Evolutionary conservation across 2,329 filamentous ascomycete genomes (phyloP), one percentile per base, ranked within the genome.

Genomic region (Colletotrichum chrysophilum): DNA sequence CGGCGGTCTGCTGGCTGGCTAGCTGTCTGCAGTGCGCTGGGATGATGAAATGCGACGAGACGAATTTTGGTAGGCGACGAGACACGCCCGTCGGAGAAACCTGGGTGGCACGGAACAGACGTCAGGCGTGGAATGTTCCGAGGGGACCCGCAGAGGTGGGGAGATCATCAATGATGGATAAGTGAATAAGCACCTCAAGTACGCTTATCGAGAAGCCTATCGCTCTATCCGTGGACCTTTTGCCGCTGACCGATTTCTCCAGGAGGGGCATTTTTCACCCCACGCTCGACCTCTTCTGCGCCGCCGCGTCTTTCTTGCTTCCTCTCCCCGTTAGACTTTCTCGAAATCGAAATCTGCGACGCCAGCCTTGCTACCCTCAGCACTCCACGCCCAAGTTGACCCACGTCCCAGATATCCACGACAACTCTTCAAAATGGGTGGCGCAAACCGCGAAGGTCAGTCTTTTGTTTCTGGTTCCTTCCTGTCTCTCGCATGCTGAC

Each of bases 381-480:
- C 28, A 68, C 61, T 65, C 58, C 36, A 60, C 43, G 36, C 38
- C 62, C 66, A 43, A 71, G 28, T 61, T 48, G 68, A 73, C 48
- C 16, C 32, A 38, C 32, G 21, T 58, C 43, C 58, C 64, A 75
- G 58, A 64, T 13, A 14, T n/a, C 32, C 36, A 66, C 76, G 52
- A 77, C 32, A 71, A 68, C 18, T 28, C 72, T 62, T 70, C 75
- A 81, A 65, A 66, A 87, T 86, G 85, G 85, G 85, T 77, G 84
- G 85, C 75, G 56, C 78, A 67, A 86, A 84, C 81, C 80, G 85
- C 81, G 83, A 85, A 83, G 84, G 83, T 83, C 75, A 74, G 82
- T 80, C 28, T 69, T 52, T 26, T 38, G 9, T 14, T 6, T 36
- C 28, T 3, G 16, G 2, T 68, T 68, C 64, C 10, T 0, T 28